Evolutionary conservation across 164 flowering plant species (phyloP).

Genomic region (Stephania japonica): DNA sequence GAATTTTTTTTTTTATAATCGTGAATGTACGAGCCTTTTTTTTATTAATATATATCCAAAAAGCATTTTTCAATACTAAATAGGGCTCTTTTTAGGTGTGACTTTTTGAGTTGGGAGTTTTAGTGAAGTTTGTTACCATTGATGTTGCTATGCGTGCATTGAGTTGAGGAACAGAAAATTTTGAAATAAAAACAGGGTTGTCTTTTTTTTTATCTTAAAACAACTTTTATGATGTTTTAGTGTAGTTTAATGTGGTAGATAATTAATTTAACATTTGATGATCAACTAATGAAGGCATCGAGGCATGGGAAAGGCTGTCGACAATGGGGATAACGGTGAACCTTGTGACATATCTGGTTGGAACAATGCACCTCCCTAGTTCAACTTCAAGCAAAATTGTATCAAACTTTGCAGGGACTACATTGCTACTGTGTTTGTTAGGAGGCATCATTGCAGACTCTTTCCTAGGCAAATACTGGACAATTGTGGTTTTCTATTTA

Average conservation of each 20-base stretch:
- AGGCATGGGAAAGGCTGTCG: slow-evolving; percentile 55
- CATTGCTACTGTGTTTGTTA: slow-evolving; percentile 64
- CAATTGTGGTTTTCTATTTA: slow-evolving; percentile 53
- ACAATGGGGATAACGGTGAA: slow-evolving; percentile 90
- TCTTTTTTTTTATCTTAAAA: not conserved
- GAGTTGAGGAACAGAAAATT: too few relatives aligned
- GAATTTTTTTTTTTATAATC: too few relatives aligned
- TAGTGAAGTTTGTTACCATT: too few relatives aligned
- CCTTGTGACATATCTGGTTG: slow-evolving; percentile 67
- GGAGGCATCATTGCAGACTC: slow-evolving; percentile 89
- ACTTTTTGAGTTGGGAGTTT: too few relatives aligned
- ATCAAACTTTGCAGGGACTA: slow-evolving; percentile 73
- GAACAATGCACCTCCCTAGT: slow-evolving; percentile 75
- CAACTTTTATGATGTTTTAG: not conserved
- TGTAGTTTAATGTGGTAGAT: not conserved
- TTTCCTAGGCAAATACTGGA: slow-evolving; percentile 65
- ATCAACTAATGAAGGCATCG: not conserved
- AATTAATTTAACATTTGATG: not conserved
- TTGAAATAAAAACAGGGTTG: too few relatives aligned
- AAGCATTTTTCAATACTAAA: too few relatives aligned
- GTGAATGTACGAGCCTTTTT: too few relatives aligned
- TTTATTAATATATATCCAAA: too few relatives aligned
- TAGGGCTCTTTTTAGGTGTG: too few relatives aligned
- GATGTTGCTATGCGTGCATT: too few relatives aligned
- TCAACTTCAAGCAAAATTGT: slow-evolving; percentile 64